Conservation (phyloP, 129 eudicot species). For the Flaveria bidentis region DNA sequence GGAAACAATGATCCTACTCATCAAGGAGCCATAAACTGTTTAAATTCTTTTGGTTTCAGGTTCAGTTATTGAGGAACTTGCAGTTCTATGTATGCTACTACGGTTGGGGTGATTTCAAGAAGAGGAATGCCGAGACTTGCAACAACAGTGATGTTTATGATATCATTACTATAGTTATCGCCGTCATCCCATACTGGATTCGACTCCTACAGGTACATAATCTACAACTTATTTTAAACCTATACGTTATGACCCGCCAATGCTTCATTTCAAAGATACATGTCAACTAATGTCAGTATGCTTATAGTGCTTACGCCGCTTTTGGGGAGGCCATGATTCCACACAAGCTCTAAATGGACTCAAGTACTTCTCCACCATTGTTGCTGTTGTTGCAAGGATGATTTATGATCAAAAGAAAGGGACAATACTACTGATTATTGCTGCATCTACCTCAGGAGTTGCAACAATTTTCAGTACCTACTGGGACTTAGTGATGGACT, state of each 20-base stretch:
- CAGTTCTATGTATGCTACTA: slow-evolving; percentile 42
- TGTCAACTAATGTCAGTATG: neutral
- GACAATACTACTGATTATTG: slow-evolving; percentile 30
- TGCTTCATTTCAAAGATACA: neutral
- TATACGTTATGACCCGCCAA: slow-evolving; percentile 25
- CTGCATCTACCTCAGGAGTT: slow-evolving; percentile 45
- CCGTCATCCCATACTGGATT: slow-evolving; percentile 58
- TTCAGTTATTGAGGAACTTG: slow-evolving; percentile 53
- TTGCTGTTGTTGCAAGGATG: slow-evolving; percentile 34
- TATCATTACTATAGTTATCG: slow-evolving; percentile 40
- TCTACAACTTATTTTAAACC: neutral
- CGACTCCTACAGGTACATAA: slow-evolving; percentile 54
- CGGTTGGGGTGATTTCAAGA: slow-evolving; percentile 8
- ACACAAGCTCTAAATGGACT: slow-evolving; percentile 53
- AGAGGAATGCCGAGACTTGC: slow-evolving; percentile 39
- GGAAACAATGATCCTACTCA: neutral
- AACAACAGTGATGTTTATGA: slow-evolving; percentile 12
- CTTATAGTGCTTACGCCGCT: neutral
- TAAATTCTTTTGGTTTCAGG: slow-evolving; percentile 32
- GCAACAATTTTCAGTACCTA: slow-evolving; percentile 56
- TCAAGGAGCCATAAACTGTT: neutral
- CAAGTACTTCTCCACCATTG: slow-evolving; percentile 57
- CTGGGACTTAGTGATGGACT: slow-evolving; percentile 69
- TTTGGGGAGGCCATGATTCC: slow-evolving; percentile 42
- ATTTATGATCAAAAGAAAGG: slow-evolving; percentile 12